Evolutionary conservation across 2,329 filamentous ascomycete species (phyloP), one percentile per base, ranked within the genome.

Genomic region (Fusarium sp.): DNA sequence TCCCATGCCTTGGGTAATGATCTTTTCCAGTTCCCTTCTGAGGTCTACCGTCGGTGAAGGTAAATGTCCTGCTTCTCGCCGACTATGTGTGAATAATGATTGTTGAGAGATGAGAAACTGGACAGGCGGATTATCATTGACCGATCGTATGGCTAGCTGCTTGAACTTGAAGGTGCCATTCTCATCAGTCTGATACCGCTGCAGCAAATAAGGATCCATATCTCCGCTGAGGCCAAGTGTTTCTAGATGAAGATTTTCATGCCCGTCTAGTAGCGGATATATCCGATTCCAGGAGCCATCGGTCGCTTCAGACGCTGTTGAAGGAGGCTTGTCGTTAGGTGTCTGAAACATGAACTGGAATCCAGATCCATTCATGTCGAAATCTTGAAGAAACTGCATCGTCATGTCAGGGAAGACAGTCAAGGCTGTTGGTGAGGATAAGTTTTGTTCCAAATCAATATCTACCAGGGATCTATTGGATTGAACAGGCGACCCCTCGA

Each of bases 311-410:
- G 7, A 9, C 2, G 2, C 2, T 0, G 14, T 15, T 1, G 39
- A 20, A 14, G 39, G 14, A 0, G 20, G 0, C 7, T 40, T 10
- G 2, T 55, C 14, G 1, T 33, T n/a, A 0, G 55, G 49, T 6
- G 49, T 58, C 19, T 58, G 55, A 3, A 55, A 58, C 49, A 58
- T 58, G 5, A 58, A 58, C 17, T 26, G 55, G 39, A 54, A 58
- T 1, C 55, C 55, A 2, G 40, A 5, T 1, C 26, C 24, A 3
- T 58, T 40, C 0, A 58, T 55, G 17, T 58, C 48, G 0, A 58
- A 40, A 5, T 58, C 32, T n/a, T 58, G 55, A 11, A 58, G 39
- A 9, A 58, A 55, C 24, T 58, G 30, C 49, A 58, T 58, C 7
- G 10, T 41, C 1, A 56, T 40, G 13, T 56, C 53, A 13, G 32